Percentiles rank a stretch among this genome's conserved stretches.
phyloP scores from a whole-genome alignment of 202 grass and related monocot genomes.

The Cymbopogon flexuosus region DNA sequence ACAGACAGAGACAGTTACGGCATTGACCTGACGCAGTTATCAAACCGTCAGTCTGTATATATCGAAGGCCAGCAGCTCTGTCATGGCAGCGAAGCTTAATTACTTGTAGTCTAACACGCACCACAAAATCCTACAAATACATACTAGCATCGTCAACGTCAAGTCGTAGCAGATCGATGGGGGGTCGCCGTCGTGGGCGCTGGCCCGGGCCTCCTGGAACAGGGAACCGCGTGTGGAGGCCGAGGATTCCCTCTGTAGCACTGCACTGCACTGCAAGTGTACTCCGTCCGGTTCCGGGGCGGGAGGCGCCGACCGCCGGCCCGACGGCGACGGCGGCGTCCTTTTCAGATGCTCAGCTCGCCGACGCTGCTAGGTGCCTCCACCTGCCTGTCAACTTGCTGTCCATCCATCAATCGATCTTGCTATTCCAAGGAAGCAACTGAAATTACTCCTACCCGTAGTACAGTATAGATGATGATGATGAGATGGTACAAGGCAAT shows the following conservation, averaged over 20 bases:
- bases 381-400: background rate
- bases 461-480: too few species aligned
- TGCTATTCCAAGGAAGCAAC: too few species aligned
- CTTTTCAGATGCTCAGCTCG: background rate
- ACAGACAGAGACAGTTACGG: too few species aligned
- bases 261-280: constrained; percentile 7
- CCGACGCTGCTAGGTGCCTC: background rate
- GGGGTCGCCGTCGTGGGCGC: background rate
- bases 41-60: too few species aligned
- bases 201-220: background rate
- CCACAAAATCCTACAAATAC: too few species aligned
- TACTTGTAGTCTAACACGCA: too few species aligned
- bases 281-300: background rate
- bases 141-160: too few species aligned
- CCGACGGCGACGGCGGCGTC: background rate
- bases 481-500: background rate
- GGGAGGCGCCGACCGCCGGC: background rate
- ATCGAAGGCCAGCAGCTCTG: too few species aligned
- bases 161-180: too few species aligned
- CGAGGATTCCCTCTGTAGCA: constrained; percentile 35
- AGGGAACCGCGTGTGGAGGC: constrained; percentile 23
- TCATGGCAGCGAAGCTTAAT: too few species aligned
- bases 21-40: too few species aligned
- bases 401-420: background rate
- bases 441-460: too few species aligned